These are phyloP conservation scores for Metschnikowia matae DNA, from an alignment of 805 yeast species.

Conservation along the genomic window DNA sequence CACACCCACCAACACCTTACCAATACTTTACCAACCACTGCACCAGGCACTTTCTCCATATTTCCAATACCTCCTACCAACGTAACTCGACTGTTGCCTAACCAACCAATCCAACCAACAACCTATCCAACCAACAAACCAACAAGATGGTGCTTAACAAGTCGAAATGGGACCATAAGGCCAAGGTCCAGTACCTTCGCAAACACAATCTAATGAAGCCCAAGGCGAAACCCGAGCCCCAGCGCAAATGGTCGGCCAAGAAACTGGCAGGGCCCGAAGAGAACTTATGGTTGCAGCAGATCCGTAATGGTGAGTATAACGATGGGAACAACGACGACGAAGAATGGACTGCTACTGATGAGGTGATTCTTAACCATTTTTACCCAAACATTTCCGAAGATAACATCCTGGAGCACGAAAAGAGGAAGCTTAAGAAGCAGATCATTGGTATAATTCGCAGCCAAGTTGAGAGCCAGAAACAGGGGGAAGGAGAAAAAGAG, in stretches of 20 bases:
- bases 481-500: neutral
- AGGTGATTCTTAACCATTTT: slow-evolving; percentile 35
- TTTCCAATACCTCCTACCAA: too few relatives aligned
- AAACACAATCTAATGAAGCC: slow-evolving; percentile 35
- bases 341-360: slow-evolving; percentile 42
- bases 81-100: too few relatives aligned
- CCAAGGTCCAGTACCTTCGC: slow-evolving; percentile 34
- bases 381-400: slow-evolving; percentile 39
- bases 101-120: too few relatives aligned
- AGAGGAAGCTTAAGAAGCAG: slow-evolving; percentile 33
- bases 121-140: too few relatives aligned
- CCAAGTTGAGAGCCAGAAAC: neutral
- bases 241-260: slow-evolving; percentile 31
- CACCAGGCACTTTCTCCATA: too few relatives aligned
- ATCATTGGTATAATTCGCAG: slow-evolving; percentile 22
- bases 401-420: slow-evolving; percentile 29
- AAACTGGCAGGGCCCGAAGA: slow-evolving; percentile 12
- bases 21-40: too few relatives aligned
- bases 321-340: slow-evolving; percentile 22
- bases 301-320: slow-evolving; percentile 2
- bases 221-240: slow-evolving; percentile 9
- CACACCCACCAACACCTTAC: too few relatives aligned
- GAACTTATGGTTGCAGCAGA: slow-evolving; percentile 9
- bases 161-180: slow-evolving; percentile 43
- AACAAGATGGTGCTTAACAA: slow-evolving; percentile 38